Base-by-base conservation (phyloP, 2,329 filamentous ascomycete genomes). In the Pseudocercospora musae region DNA sequence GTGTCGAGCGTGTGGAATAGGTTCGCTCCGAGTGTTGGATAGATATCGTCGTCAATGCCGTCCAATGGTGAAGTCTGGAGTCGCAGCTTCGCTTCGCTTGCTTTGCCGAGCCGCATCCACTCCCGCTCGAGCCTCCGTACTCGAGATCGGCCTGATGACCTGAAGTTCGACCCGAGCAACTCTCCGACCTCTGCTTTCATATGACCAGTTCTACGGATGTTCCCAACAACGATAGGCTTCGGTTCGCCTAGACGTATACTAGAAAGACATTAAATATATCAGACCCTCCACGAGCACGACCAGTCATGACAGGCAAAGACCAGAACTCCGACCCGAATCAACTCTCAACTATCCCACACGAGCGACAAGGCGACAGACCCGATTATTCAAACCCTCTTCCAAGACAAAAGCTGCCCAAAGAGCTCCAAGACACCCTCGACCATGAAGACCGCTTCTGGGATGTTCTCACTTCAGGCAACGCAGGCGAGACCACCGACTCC, bases 401-500 rank as follows among this genome's bases (percentile, higher is more conserved):
- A 50, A 77, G 80, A 60, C 79, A 80, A 70, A 79, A 78, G 64
- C 80, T 87, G 13, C 81, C 84, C n/a, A 77, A 78, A 54, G 78
- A 81, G 31, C 74, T 87, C 2, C 84, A 87, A 74, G 78, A 81
- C 37, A 80, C 83, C 2, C 76, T 87, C 7, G 82, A 87, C 67
- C 78, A 78, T 59, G 82, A 96, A 9, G 89, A 91, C 31, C 87
- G 86, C 70, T 87, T 92, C 71, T 90, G 91, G 76, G 89, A 70
- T 11, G 58, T 66, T 48, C 60, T 74, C 62, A 66, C 66, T 29
- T 85, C 91, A 63, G 90, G 91, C 78, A 88, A 89, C 72, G 86
- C 84, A 13, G 84, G 87, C 60, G 89, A 96, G 70, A 90, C 92
- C 4, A 97, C 92, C 63, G 91, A 97, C 59, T 90, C 87, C 69